These are phyloP conservation scores for Talaromyces adpressus DNA, from an alignment of 495 filamentous ascomycete species.

Conservation along the genomic window DNA sequence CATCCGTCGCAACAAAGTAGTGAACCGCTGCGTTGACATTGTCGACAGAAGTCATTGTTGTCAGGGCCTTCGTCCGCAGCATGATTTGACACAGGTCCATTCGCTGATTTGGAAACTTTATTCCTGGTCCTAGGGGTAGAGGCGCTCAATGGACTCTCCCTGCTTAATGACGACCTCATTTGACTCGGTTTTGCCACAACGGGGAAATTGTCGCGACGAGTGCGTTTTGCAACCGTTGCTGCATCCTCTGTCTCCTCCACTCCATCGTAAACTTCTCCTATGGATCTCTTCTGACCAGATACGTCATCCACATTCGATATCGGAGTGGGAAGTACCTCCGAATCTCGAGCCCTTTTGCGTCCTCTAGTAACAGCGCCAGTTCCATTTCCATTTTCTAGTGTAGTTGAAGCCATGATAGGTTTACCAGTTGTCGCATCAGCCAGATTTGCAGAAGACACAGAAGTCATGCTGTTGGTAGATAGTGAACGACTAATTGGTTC, in stretches of 20 bases:
- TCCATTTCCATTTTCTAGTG: conserved; percentile 14
- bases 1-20: conserved; percentile 92
- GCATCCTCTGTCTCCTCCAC: conserved; percentile 6
- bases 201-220: conserved; percentile 18
- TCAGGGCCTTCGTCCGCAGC: conserved; percentile 28
- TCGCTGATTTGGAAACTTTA: conserved; percentile 6
- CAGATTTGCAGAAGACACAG: conserved; percentile 35
- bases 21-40: conserved; percentile 74
- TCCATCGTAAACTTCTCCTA: conserved; percentile 11
- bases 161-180: conserved; percentile 18
- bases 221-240: conserved; percentile 18
- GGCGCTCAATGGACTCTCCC: conserved; percentile 5
- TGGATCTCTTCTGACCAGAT: conserved; percentile 7
- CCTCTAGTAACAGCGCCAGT: conserved; percentile 10
- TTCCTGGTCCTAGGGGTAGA: conserved; percentile 10
- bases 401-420: conserved; percentile 10
- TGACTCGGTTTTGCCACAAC: conserved; percentile 17
- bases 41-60: conserved; percentile 80
- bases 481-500: conserved; percentile 10
- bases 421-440: conserved; percentile 17
- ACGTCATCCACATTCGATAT: conserved; percentile 6
- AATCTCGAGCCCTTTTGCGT: conserved; percentile 6
- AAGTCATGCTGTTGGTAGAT: conserved; percentile 40
- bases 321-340: conserved; percentile 3
- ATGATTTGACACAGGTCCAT: conserved; percentile 5